Base-by-base conservation (phyloP, 2,329 filamentous ascomycete genomes). In the Macrophomina tecta region DNA sequence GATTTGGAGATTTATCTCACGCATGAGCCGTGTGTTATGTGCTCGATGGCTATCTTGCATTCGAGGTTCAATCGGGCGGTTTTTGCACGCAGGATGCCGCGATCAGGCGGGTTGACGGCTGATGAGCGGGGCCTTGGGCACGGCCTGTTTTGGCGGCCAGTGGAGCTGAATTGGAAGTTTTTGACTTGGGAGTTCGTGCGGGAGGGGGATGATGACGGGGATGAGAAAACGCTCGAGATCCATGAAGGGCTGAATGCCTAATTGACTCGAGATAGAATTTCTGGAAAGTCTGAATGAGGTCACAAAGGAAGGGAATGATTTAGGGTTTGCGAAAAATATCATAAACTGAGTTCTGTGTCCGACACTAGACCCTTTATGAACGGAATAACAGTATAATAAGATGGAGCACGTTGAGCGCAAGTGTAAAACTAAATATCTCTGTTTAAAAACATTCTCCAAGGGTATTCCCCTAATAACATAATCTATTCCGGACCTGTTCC, bases 11-110 rank as follows among this genome's bases (percentile, higher is more conserved):
- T 99, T 66, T 98, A 97, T 80, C 84, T 96, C 68, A 97, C 94
- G 2, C 94, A 98, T 75, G 95, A 99, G 80, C 95, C 95, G 5
- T 99, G 95, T 76, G 87, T 97, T 68, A 96, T 97, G 87, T 99
- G 95, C 80, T 93, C 91, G 42, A 98, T 98, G 95, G 95, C 92
- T 1, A 91, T 98, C 72, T 84, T 98, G 28, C 94, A 98, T 76
- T 97, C 94, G 8, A 88, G 95, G 61, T 97, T 99, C 85, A 90
- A 92, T 52, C 89, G 91, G 64, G 91, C 94, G 62, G 86, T 97
- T 46, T 97, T 97, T 79, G 88, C 87, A 69, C 85, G 89, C 69
- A 87, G 91, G 65, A 95, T 97, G 91, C 86, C 87, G 55, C 82
- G 87, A 69, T 96, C 91, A 12, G 94, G 94, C 60, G 94, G 92